phyloP scores from a whole-genome alignment of 1,284 basidiomycete genomes.

The Neolentinus lepideus region DNA sequence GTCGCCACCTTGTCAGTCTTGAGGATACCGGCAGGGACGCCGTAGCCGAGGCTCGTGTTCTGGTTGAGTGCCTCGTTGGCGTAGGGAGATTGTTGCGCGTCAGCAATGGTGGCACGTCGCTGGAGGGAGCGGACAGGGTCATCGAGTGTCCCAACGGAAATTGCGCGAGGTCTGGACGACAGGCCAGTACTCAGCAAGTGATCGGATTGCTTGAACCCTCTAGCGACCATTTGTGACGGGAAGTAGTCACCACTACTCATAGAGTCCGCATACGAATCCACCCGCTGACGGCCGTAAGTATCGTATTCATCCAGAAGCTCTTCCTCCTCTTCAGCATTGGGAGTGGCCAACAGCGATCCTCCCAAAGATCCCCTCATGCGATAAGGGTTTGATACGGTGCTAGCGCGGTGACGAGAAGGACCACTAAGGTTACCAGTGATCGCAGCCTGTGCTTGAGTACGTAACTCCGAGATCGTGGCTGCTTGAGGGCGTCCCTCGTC shows the following conservation, averaged over 20 bases:
- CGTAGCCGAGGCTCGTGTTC: constrained; percentile 29
- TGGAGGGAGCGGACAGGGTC: constrained; percentile 59
- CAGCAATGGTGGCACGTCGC: constrained; percentile 55
- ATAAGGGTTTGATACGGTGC: constrained; percentile 83
- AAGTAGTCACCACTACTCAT: constrained; percentile 43
- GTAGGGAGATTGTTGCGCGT: constrained; percentile 47
- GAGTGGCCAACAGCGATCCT: constrained; percentile 50
- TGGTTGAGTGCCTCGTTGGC: constrained; percentile 43
- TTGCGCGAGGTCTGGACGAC: constrained; percentile 72
- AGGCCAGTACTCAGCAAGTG: constrained; percentile 43
- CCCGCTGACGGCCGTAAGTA: constrained; percentile 43
- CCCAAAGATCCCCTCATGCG: constrained; percentile 44
- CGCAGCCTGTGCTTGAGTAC: constrained; percentile 81
- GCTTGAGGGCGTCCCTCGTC: constrained; percentile 71
- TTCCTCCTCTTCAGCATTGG: constrained; percentile 61
- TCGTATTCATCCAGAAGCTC: constrained; percentile 63
- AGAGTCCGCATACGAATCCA: constrained; percentile 54
- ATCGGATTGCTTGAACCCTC: constrained; percentile 67
- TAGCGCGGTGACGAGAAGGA: constrained; percentile 78
- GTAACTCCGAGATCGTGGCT: constrained; percentile 78
- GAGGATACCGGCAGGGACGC: constrained; percentile 49
- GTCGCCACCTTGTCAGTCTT: constrained; percentile 48
- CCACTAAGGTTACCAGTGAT: constrained; percentile 76
- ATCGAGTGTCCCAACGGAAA: constrained; percentile 88
- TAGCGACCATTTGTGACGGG: constrained; percentile 53